Evolutionary conservation across 2,329 filamentous ascomycete species (phyloP).

Genomic region (Beauveria bassiana): DNA sequence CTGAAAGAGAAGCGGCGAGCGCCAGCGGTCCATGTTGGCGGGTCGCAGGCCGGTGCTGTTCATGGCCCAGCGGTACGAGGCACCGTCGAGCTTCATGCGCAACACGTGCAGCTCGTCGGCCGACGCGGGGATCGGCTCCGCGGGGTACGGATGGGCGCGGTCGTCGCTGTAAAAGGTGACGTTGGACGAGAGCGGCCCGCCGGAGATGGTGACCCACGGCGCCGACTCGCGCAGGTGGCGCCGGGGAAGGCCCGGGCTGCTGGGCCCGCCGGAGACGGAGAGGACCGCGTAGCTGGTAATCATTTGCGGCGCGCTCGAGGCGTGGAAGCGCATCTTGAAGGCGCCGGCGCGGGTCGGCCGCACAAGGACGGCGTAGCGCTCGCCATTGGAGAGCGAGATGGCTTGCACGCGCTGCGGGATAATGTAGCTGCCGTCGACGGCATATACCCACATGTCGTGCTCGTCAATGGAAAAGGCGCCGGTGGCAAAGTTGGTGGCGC

Average conservation of each 20-base stretch:
- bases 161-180: slow-evolving; percentile 38
- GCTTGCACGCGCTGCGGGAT: slow-evolving; percentile 42
- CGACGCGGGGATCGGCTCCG: slow-evolving; percentile 30
- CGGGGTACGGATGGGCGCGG: slow-evolving; percentile 38
- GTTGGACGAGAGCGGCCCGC: slow-evolving; percentile 30
- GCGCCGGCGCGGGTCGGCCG: slow-evolving; percentile 37
- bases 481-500: slow-evolving; percentile 38
- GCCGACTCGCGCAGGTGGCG: slow-evolving; percentile 19
- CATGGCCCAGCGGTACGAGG: slow-evolving; percentile 46
- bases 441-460: slow-evolving; percentile 45
- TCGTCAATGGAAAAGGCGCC: slow-evolving; percentile 42
- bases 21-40: slow-evolving; percentile 23
- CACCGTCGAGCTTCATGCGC: slow-evolving; percentile 30
- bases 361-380: slow-evolving; percentile 45
- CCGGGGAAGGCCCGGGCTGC: neutral
- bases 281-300: slow-evolving; percentile 45
- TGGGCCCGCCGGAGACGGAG: slow-evolving; percentile 21
- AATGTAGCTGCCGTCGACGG: slow-evolving; percentile 47
- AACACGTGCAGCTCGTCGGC: slow-evolving; percentile 40
- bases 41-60: slow-evolving; percentile 37
- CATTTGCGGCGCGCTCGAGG: slow-evolving; percentile 43
- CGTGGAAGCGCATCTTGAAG: slow-evolving; percentile 48
- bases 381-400: slow-evolving; percentile 41
- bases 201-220: slow-evolving; percentile 43
- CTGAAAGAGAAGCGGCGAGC: slow-evolving; percentile 38